Evolutionary conservation across 208 protist species (phyloP), one percentile per base, ranked within the genome.

Genomic region (Leishmania tropica): DNA sequence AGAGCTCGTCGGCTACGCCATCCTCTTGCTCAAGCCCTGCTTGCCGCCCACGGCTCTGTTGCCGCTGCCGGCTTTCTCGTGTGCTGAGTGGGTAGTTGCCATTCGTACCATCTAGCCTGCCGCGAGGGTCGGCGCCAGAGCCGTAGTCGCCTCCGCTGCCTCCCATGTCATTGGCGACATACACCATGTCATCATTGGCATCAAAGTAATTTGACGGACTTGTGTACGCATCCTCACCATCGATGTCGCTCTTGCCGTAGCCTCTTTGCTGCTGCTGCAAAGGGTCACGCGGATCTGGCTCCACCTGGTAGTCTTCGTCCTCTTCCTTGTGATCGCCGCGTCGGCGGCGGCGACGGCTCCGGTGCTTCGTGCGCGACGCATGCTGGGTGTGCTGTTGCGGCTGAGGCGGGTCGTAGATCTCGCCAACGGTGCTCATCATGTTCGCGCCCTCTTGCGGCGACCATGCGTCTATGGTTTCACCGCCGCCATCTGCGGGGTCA

Each of bases 1-100:
- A 91, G 21, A 89, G 73, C 53, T 87, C 85, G 10, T 92, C 90
- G 3, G 80, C 83, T 10, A 82, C 82, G 42, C 81, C 86, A 65
- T 77, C 81, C 19, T 87, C 76, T 73, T 90, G 79, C 60, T 86
- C 85, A 17, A 81, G 62, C 13, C 78, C 75, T 5, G 73, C 58
- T 71, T 84, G 84, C 37, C 80, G 51, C 3, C 76, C 76, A 24
- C 76, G 80, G 40, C 75, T 84, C 24, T 65, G 65, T 15, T 73
- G 84, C 54, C 75, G 72, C 56, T 77, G 83, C 6, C 78, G 78
- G 31, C 53, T 74, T 21, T 51, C 74, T 47, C 76, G 79, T 70
- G 37, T 77, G 64, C 45, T 83, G 37, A 28, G 40, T 42, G 56
- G 70, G 72, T 81, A 75, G 82, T 79, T 80, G 45, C 79, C 60